These are phyloP conservation scores for Achlya hypogyna DNA, from an alignment of 352 stramenopile genomes.

Conservation along the genomic window DNA sequence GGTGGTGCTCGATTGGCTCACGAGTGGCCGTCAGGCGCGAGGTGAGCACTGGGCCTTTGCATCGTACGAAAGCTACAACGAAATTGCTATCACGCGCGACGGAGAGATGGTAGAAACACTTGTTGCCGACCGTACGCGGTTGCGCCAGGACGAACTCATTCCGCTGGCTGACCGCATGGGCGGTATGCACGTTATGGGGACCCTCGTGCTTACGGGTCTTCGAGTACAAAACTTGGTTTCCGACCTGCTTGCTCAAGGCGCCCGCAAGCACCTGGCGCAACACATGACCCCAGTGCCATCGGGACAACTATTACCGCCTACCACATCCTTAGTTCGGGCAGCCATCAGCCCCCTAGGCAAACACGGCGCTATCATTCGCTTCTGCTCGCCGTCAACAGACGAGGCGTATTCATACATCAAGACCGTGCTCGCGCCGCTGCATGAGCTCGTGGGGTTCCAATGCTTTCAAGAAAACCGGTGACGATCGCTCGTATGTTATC, in stretches of 20 bases:
- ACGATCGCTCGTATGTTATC: too few species aligned
- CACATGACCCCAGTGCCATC: conserved; percentile 61
- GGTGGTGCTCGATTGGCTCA: conserved; percentile 80
- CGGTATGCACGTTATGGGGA: conserved; percentile 56
- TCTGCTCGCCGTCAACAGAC: conserved; percentile 56
- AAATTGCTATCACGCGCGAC: not conserved
- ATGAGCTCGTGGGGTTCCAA: conserved; percentile 44
- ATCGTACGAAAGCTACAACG: conserved; percentile 13
- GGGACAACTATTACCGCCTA: conserved; percentile 39
- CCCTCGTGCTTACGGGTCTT: conserved; percentile 53
- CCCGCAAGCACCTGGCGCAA: conserved; percentile 65
- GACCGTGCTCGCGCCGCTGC: conserved; percentile 44
- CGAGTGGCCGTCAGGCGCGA: conserved; percentile 38
- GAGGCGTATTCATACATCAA: conserved; percentile 50
- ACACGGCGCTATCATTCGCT: conserved; percentile 61
- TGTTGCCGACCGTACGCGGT: conserved; percentile 50
- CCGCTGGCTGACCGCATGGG: conserved; percentile 64
- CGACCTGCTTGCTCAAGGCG: conserved; percentile 48
- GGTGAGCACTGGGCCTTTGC: conserved; percentile 10
- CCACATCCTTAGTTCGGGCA: conserved; percentile 44
- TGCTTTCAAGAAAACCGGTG: conserved; percentile 74
- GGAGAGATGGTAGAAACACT: not conserved
- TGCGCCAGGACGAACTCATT: conserved; percentile 62
- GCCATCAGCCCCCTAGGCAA: conserved; percentile 59
- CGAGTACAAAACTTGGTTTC: conserved; percentile 45